Evolutionary conservation across 2,329 filamentous ascomycete species (phyloP).

Genomic region (Penicillium occitanis): DNA sequence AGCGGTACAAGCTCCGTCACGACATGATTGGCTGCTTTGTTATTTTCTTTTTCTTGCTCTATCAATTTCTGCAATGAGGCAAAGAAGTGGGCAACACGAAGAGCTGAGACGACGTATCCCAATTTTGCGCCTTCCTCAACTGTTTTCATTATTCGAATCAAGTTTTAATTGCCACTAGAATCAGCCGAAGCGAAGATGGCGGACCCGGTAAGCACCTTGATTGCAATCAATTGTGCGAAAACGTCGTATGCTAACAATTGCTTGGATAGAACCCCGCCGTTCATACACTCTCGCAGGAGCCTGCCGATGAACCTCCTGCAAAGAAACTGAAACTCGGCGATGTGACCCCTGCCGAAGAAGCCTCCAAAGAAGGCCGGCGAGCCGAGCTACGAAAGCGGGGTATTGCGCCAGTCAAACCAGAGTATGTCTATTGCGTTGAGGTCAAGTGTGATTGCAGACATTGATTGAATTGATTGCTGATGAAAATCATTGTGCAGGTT

Average conservation of each 20-base stretch:
- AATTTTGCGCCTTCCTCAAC: background rate
- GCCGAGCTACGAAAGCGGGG: conserved; percentile 48
- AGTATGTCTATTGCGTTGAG: conserved; percentile 52
- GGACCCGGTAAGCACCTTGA: conserved; percentile 4
- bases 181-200: background rate
- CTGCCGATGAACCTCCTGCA: conserved; percentile 48
- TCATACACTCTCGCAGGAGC: conserved; percentile 27
- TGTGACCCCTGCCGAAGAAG: conserved; percentile 27
- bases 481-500: background rate
- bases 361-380: conserved; percentile 28
- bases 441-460: background rate
- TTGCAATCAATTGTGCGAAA: background rate
- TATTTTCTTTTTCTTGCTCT: background rate
- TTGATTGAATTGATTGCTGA: background rate
- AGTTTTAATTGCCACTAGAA: background rate
- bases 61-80: background rate
- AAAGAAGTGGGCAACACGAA: background rate
- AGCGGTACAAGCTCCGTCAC: background rate
- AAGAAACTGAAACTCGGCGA: conserved; percentile 61
- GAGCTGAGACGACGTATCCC: background rate
- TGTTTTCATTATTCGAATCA: background rate
- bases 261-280: background rate
- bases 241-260: background rate
- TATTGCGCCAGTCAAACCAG: conserved; percentile 69
- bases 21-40: conserved; percentile 10